Base-by-base conservation (phyloP, 23 red algal genomes). In the Chondrus crispus region DNA sequence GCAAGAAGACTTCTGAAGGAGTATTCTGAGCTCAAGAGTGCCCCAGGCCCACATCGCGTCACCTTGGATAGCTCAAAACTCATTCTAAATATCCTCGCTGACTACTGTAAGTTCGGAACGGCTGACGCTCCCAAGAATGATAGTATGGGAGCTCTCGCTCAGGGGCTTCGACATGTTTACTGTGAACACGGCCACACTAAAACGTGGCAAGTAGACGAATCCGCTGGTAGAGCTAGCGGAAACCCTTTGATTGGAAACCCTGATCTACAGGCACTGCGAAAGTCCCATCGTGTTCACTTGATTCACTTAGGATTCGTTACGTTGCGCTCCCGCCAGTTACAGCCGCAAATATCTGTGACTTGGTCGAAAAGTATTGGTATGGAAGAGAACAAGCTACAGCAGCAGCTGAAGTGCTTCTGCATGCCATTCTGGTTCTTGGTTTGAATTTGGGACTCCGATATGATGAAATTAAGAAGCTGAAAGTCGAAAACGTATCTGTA, bases 361-460 rank as follows among this genome's bases (percentile, higher is more conserved):
- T 18, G 14, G 1, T 1, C 14, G 51, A 55, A 55, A 55, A 18
- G 51, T 55, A 18, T 55, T 55, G 51, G 51, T 55, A 55, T 55
- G 51, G 51, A 18, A 18, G 16, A 18, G n/a, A 18, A n/a, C 14
- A n/a, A 55, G 1, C 8, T 22, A 26, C 68, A 5, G 12, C 22
- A 22, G 5, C 29, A 13, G 0, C 22, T 74, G 84, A 88, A 29
- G 45, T 88, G 16, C 26, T 38, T 5, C 1, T 88, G 14, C 74
- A 80, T 51, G 19, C 74, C 20, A 80, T 80, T 49, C 14, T 51
- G 74, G 13, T 80, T n/a, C 19, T 80, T 80, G 1, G 74, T 52
- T 45, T 80, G 20, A 80, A 51, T 80, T 0, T 80, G 18, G 41
- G 74, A 52, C 45, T 80, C 16, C 18, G 74, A 12, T 80, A 20